A percentile compares a stretch with the other conserved stretches of the same genome.
phyloP scores from a whole-genome alignment of 129 eudicot species.

The Flaveria trinervia region DNA sequence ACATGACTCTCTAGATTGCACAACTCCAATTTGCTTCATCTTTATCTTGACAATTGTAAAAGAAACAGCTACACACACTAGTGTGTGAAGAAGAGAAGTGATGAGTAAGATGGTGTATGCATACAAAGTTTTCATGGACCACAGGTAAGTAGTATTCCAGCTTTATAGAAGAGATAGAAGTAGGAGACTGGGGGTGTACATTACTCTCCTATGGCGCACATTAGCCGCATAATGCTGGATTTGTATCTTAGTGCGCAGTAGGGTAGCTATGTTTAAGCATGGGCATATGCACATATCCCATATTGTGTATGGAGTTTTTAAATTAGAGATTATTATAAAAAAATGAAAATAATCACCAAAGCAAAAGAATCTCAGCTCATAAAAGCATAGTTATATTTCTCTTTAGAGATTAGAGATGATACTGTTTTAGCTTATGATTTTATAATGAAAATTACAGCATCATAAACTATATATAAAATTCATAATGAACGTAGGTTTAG shows the following conservation, averaged over 20 bases:
- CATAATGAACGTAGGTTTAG: no score
- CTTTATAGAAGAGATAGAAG: constrained; percentile 10
- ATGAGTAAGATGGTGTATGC: neutral
- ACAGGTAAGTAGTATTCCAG: constrained; percentile 3
- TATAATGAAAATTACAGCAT: no score
- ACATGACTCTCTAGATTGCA: constrained; percentile 42
- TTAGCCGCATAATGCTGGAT: constrained; percentile 8
- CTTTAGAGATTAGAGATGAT: no score
- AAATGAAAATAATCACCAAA: no score
- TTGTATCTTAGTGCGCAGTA: constrained; percentile 17
- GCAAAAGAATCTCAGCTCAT: no score
- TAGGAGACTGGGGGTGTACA: constrained; percentile 1
- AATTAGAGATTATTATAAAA: neutral
- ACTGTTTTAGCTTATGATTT: no score
- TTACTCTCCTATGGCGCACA: constrained; percentile 1
- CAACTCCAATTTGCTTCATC: neutral
- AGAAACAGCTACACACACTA: neutral
- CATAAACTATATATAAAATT: no score
- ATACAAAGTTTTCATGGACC: neutral
- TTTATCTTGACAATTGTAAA: neutral
- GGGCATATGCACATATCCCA: constrained; percentile 4
- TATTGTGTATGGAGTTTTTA: neutral
- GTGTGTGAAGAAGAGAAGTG: constrained; percentile 3
- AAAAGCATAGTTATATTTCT: no score
- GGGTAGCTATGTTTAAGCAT: neutral